These are phyloP conservation scores for Prunus mongolica DNA, from an alignment of 306 rosid species.

Conservation along the genomic window DNA sequence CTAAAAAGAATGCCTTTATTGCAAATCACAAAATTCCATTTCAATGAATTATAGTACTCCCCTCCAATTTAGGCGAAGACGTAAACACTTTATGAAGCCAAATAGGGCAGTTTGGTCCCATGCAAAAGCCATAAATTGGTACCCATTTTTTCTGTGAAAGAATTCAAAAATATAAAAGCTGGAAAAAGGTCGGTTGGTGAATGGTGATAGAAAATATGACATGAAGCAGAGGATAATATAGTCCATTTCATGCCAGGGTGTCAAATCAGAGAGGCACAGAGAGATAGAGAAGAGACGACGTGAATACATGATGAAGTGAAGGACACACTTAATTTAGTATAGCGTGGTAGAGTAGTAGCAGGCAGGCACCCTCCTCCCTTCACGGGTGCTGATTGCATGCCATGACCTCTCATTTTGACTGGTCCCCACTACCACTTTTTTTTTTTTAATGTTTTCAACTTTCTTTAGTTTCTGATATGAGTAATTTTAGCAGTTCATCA, in stretches of 20 bases:
- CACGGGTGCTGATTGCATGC: background rate
- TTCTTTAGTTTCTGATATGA: background rate
- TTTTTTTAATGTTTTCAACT: too few relatives aligned
- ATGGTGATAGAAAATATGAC: background rate
- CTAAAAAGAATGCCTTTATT: background rate
- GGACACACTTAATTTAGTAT: background rate
- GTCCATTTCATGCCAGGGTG: background rate
- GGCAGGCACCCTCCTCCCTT: background rate
- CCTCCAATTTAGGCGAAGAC: background rate
- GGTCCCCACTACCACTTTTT: background rate
- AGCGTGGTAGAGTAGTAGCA: background rate
- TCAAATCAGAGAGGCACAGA: background rate
- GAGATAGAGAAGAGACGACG: slow-evolving; percentile 1
- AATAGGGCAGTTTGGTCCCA: slow-evolving; percentile 2
- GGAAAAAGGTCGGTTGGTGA: background rate
- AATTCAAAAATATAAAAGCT: slow-evolving; percentile 7
- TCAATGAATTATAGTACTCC: background rate
- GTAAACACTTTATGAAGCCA: background rate
- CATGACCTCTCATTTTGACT: background rate
- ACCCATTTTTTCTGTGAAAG: background rate
- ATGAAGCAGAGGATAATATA: background rate
- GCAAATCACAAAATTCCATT: background rate
- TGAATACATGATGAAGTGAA: background rate
- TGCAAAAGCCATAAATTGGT: background rate
- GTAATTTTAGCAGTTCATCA: background rate